phyloP scores from a whole-genome alignment of 208 protist species.

The Endotrypanum monterogeii region DNA sequence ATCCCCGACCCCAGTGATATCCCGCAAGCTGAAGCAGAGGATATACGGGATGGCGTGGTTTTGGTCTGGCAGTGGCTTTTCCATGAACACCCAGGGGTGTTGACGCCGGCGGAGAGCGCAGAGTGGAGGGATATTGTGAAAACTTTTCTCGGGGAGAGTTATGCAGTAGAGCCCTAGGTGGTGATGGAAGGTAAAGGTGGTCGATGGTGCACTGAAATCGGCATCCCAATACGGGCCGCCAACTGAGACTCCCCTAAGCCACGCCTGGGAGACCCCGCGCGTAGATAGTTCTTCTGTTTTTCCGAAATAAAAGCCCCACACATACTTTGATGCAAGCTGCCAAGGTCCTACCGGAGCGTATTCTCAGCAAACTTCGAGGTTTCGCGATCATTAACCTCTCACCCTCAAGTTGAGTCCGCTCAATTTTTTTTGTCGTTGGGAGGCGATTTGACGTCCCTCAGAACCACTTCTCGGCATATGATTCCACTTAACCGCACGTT shows the following conservation, averaged over 20 bases:
- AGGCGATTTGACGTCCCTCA: too few relatives aligned
- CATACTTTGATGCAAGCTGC: neutral
- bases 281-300: neutral
- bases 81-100: constrained; percentile 32
- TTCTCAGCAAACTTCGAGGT: too few relatives aligned
- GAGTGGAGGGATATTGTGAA: constrained; percentile 56
- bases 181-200: neutral
- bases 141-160: constrained; percentile 62
- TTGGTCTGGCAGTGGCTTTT: constrained; percentile 57
- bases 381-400: neutral
- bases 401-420: too few relatives aligned
- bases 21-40: constrained; percentile 44
- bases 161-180: constrained; percentile 35
- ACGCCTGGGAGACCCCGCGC: too few relatives aligned
- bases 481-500: too few relatives aligned
- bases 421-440: too few relatives aligned
- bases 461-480: too few relatives aligned
- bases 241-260: neutral
- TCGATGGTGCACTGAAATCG: too few relatives aligned
- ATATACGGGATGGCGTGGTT: constrained; percentile 56
- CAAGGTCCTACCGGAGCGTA: neutral
- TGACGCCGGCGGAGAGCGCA: constrained; percentile 45
- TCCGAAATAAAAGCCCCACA: neutral
- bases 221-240: too few relatives aligned
- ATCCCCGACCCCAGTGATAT: constrained; percentile 39